Conservation (phyloP, 805 yeast genomes). For the Priceomyces castillae region DNA sequence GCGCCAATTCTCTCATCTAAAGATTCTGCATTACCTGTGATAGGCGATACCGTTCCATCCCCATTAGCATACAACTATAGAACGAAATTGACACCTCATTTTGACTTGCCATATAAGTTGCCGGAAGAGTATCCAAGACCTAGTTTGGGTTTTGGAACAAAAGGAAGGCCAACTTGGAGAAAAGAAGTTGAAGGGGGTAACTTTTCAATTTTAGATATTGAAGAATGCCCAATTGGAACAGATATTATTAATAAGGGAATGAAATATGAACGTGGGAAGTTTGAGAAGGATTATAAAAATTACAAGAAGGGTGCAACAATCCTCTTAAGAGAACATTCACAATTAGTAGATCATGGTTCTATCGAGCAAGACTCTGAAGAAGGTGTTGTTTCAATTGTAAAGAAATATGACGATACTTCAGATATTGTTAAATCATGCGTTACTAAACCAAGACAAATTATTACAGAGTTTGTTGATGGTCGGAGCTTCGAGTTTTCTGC, state of each 20-base stretch:
- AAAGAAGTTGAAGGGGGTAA: conserved; percentile 52
- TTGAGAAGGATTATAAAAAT: conserved; percentile 45
- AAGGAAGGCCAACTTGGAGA: conserved; percentile 77
- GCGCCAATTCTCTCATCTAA: conserved; percentile 52
- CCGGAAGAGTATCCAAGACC: conserved; percentile 48
- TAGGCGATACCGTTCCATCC: conserved; percentile 66
- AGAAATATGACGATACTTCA: conserved; percentile 24
- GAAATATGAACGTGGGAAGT: conserved; percentile 59
- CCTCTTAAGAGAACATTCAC: conserved; percentile 75
- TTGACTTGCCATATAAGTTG: conserved; percentile 65
- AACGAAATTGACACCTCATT: conserved; percentile 95
- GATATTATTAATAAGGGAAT: conserved; percentile 71
- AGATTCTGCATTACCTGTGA: conserved; percentile 50
- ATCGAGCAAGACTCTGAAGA: conserved; percentile 27
- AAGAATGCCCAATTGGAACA: conserved; percentile 91
- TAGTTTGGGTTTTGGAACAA: conserved; percentile 83
- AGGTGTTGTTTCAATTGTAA: conserved; percentile 30
- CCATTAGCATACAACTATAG: conserved; percentile 78
- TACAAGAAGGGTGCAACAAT: conserved; percentile 83
- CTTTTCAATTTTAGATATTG: conserved; percentile 76
- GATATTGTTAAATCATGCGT: conserved; percentile 64
- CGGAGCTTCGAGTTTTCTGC: conserved; percentile 84
- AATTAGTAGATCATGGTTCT: conserved; percentile 26
- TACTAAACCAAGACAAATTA: conserved; percentile 74
- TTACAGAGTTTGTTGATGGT: conserved; percentile 73